Base-by-base conservation (phyloP, 805 yeast genomes). In the Ogataea wickerhamii region DNA sequence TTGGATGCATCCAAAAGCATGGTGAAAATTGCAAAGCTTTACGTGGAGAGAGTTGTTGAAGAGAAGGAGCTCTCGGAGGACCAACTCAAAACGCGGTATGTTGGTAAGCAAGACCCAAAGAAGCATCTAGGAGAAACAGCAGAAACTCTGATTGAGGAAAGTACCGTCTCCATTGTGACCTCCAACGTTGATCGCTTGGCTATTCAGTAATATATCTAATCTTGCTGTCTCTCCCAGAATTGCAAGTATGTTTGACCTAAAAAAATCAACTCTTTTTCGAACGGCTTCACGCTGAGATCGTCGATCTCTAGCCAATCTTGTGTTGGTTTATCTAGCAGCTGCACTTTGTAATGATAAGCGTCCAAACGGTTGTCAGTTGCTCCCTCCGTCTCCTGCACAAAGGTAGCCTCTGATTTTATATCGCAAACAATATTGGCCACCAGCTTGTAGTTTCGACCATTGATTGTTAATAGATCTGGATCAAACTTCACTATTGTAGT, bases 81-180 rank as follows among this genome's bases (percentile, higher is more conserved):
- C 28, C 93, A 89, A 63, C 74, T 91, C 51, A 87, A 87, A 64
- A 91, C 96, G 6, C 80, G 98, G 60, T 94, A 91, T 57, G 97
- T 93, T 25, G 99, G 99, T 53, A 89, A 87, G 61, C 97, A 91
- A 66, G 98, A 93, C 64, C 99, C 99, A 28, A 93, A 94, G 78
- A 93, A 91, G 69, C 99, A 93, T 68, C 71, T 93, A 53, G 75
- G 82, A 33, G 96, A 87, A 47, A 85, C 94, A 0, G 94, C 96
- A 8, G 94, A 87, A 49, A 70, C 72, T 44, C 71, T 87, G 36
- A 77, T 94, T 52, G 98, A 93, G 63, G 93, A 87, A 37, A 94
- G 93, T 59, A 81, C 93, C 34, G 87, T 87, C 10, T 79, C 95
- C 23, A 74, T 91, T 47, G 70, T 89, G 56, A 86, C 96, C 12